These are phyloP conservation scores for Fomitopsis betulina DNA, from an alignment of 1,284 basidiomycete genomes.

Conservation along the genomic window DNA sequence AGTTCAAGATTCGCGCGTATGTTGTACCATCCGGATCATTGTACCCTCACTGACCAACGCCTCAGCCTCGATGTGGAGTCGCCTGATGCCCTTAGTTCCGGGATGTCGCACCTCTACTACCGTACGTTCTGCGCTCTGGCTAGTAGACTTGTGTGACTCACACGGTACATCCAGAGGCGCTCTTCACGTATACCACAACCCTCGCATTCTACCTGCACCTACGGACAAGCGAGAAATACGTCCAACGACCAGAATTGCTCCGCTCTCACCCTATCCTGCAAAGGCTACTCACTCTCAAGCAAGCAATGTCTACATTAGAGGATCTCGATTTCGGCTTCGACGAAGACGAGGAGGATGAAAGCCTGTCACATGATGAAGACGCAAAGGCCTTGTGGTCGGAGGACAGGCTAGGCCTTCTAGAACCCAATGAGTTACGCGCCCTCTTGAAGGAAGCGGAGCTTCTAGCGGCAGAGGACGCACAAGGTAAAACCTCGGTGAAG, in stretches of 20 bases:
- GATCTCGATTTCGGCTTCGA: slow-evolving; percentile 69
- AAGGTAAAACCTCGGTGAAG: slow-evolving; percentile 19
- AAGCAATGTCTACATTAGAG: slow-evolving; percentile 79
- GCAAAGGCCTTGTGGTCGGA: slow-evolving; percentile 18
- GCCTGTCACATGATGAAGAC: slow-evolving; percentile 26
- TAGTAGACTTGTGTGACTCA: background rate
- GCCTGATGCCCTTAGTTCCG: slow-evolving; percentile 47
- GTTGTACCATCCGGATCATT: slow-evolving; percentile 18
- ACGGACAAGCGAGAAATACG: slow-evolving; percentile 63
- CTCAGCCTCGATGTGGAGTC: slow-evolving; percentile 43
- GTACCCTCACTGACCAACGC: slow-evolving; percentile 1
- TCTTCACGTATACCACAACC: slow-evolving; percentile 86
- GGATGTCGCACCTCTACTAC: slow-evolving; percentile 73
- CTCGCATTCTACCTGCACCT: slow-evolving; percentile 94
- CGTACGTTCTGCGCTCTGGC: slow-evolving; percentile 42
- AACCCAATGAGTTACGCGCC: slow-evolving; percentile 50
- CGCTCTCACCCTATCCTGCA: slow-evolving; percentile 75
- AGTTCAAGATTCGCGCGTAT: slow-evolving; percentile 54
- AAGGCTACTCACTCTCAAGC: slow-evolving; percentile 84
- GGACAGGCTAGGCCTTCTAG: slow-evolving; percentile 28
- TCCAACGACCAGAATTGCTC: slow-evolving; percentile 58
- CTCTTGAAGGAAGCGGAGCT: slow-evolving; percentile 49
- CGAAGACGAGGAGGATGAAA: slow-evolving; percentile 39
- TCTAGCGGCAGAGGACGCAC: slow-evolving; percentile 21
- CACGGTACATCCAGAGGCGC: slow-evolving; percentile 54